Base-by-base conservation (phyloP, 805 yeast species). In the Candida glaebosa region DNA sequence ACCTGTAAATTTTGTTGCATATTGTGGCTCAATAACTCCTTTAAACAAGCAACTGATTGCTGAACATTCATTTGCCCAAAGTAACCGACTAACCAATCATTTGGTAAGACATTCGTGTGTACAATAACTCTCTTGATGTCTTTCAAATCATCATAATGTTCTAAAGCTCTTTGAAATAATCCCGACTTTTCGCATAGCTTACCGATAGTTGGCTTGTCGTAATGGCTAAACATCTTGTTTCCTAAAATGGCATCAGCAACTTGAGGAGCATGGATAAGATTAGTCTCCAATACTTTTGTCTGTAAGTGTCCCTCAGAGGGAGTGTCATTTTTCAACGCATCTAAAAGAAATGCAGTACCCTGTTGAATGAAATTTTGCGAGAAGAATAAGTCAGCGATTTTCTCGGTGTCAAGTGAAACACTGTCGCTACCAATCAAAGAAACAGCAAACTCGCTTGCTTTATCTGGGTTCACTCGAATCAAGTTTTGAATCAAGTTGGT, bases 221-320 rank as follows among this genome's bases (percentile, higher is more conserved):
- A 93, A 61, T 90, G 96, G 51, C 90, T 81, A 71, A 95, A 93
- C 87, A 93, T 91, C 46, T 83, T 82, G 65, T 91, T 93, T 46
- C 97, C 96, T 56, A 93, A 75, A 51, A 93, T 93, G 16, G 99
- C 99, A 67, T 93, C 99, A 33, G 99, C 99, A 43, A 93, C 99
- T 75, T 93, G 99, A 39, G 99, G 99, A 14, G 99, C 99, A 62
- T 90, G 95, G 60, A 87, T 65, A 61, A 93, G 74, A 65, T 93
- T 93, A 52, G 87, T 88, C 67, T 93, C 99, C 52, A 93, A 78
- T 39, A 93, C 79, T 57, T 95, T 81, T 6, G 99, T 93, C 74
- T 93, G 99, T 58, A 93, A 74, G 57, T 89, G 96, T 14, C 96
- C 97, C 60, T 93, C 96, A 48, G 90, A 84, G 31, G 98, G 97